Evolutionary conservation across 805 yeast species (phyloP), one percentile per base, ranked within the genome.

Genomic region (Candida arabinofermentans): DNA sequence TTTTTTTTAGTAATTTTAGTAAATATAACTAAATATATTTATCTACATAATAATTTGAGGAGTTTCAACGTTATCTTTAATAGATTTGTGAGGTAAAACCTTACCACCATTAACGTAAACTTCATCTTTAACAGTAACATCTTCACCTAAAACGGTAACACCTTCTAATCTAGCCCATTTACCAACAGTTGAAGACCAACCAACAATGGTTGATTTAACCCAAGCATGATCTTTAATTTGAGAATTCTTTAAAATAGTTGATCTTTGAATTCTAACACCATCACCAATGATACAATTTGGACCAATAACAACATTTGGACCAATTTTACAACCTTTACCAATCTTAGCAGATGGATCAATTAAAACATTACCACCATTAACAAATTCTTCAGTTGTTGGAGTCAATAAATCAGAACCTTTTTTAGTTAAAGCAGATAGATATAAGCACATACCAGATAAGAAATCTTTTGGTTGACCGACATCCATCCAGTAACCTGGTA

Each of bases 401-500:
- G 81, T 77, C 64, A 90, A 80, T 54, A 71, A 64, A 57, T 77
- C 77, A 50, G 96, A 86, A 55, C 71, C 64, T 71, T 83, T 87
- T 80, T 85, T 85, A 58, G 91, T 69, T 63, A 89, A 72, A 42
- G 98, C 83, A 66, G 85, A 77, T 68, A 93, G 77, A 78, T 90
- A 93, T 52, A 91, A 75, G 57, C 89, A 81, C 60, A 97, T 87
- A 69, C 99, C 99, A 46, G 96, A 82, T 53, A 93, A 72, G 83
- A 89, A 93, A 72, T 93, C 99, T 81, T 91, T 93, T 79, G 99
- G 99, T 77, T 93, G 99, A 70, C 99, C 99, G 57, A 93, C 97
- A 70, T 93, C 99, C 99, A 93, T 93, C 99, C 99, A 93, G 86
- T 82, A 93, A 54, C 99, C 98, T 76, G 93, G 97, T 64, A 93